A percentile compares a stretch with the other conserved stretches of the same genome.
Conservation (phyloP, 495 filamentous ascomycete species). For the Opeltia flavorubescens region DNA sequence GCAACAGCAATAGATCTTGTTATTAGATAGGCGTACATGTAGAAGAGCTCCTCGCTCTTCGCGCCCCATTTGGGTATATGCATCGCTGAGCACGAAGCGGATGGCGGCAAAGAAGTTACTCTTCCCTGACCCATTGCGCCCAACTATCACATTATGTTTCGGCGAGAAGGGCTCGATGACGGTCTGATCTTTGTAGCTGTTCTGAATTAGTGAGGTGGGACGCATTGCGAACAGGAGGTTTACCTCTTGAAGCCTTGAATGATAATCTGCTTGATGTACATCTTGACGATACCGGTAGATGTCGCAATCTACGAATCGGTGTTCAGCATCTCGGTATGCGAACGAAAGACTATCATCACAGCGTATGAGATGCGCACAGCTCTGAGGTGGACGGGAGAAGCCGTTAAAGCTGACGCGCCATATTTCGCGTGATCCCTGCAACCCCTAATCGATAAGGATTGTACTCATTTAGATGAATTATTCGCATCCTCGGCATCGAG, state of each 20-base stretch:
- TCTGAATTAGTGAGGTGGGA: not conserved
- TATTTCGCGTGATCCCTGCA: too few relatives aligned
- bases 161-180: conserved; percentile 97
- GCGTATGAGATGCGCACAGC: too few relatives aligned
- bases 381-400: too few relatives aligned
- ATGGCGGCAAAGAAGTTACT: conserved; percentile 99
- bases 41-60: conserved; percentile 92
- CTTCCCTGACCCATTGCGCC: conserved; percentile 97
- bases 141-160: conserved; percentile 97
- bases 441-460: too few relatives aligned
- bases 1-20: not conserved
- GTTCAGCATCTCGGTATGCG: too few relatives aligned
- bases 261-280: conserved; percentile 99
- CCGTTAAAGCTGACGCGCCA: too few relatives aligned
- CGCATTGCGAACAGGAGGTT: conserved; percentile 9
- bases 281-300: not conserved
- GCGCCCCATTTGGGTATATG: conserved; percentile 87
- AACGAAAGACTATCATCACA: too few relatives aligned
- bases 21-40: conserved; percentile 38
- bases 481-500: too few relatives aligned
- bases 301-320: not conserved
- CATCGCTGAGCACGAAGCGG: conserved; percentile 95
- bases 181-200: conserved; percentile 96
- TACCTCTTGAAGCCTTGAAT: conserved; percentile 99
- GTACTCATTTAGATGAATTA: too few relatives aligned